Base-by-base conservation (phyloP, 192 early-diverging fungal species). In the Backusella sp. region DNA sequence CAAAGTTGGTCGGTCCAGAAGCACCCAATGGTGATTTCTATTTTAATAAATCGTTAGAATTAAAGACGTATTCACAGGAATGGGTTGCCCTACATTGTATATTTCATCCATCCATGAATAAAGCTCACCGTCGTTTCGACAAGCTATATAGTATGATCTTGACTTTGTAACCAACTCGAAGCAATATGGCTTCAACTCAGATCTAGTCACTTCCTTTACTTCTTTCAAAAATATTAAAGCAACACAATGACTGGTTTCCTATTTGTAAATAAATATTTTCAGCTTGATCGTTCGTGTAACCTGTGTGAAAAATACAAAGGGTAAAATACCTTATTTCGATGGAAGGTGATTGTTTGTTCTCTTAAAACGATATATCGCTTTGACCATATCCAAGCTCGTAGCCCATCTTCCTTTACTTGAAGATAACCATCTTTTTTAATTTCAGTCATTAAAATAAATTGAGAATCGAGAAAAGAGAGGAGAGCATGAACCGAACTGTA, bases 51-150 rank as follows among this genome's bases (percentile, higher is more conserved):
- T 1, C 5, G 15, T 46, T 26, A 68, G 28, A 5, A 26, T 42
- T 46, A 69, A 11, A 39, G 3, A 39, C 11, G 15, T 21, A 67
- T 72, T 23, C 26, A 28, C 1, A 26, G 1, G 11, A 62, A 62
- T 62, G 26, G 4, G 17, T 53, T 62, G 8, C 23, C 23, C 65
- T 82, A 94, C 93, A 77, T 92, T 92, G 83, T 98, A 98, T 83
- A 99, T 95, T 77, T 95, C 93, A 77, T 98, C 97, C 89, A 98
- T 95, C 98, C 98, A 99, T 35, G 93, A 91, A 83, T 99, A 99
- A 39, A 99, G 87, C 79, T 99, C 97, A 77, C 96, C 95, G 79
- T 99, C 98, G 77, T 91, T 96, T 77, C 91, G 92, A 82, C 95
- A 97, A n/a, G 95, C 90, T 39, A 99, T 86, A 82, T 91, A 97